A percentile compares a stretch with the other conserved stretches of the same genome.
Conservation (phyloP, 2,329 filamentous ascomycete genomes). For the Cercospora citrullina region DNA sequence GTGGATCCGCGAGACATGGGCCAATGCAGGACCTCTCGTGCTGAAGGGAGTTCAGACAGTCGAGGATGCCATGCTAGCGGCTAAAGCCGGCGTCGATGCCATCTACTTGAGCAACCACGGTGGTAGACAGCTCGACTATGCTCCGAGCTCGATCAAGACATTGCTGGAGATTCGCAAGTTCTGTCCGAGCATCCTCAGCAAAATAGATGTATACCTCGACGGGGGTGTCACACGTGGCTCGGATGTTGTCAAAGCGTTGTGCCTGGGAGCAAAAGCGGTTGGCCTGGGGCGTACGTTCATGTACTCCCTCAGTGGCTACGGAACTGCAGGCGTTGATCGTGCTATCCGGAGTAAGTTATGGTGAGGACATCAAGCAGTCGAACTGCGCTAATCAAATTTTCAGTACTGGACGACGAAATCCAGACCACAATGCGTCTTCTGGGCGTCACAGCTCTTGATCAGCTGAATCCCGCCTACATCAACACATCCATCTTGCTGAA, state of each 20-base stretch:
- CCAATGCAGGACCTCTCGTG: neutral
- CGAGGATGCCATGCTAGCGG: slow-evolving; percentile 42
- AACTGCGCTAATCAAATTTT: neutral
- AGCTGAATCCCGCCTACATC: neutral
- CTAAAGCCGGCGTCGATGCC: slow-evolving; percentile 41
- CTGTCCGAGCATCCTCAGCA: slow-evolving; percentile 42
- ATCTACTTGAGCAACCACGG: slow-evolving; percentile 48
- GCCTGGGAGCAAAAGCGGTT: slow-evolving; percentile 43
- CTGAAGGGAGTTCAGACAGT: slow-evolving; percentile 44
- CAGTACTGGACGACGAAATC: neutral
- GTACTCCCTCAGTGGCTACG: slow-evolving; percentile 55
- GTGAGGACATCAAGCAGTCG: neutral
- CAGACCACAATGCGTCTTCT: neutral
- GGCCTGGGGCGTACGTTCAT: slow-evolving; percentile 54
- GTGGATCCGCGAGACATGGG: slow-evolving; percentile 16
- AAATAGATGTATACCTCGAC: slow-evolving; percentile 45
- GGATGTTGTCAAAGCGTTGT: slow-evolving; percentile 43
- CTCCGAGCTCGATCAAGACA: slow-evolving; percentile 70
- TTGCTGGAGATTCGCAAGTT: slow-evolving; percentile 71
- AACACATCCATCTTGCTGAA: neutral
- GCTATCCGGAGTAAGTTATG: neutral
- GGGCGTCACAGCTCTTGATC: slow-evolving; percentile 24
- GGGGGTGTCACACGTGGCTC: slow-evolving; percentile 42
- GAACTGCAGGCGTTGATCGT: slow-evolving; percentile 57
- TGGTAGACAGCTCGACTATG: slow-evolving; percentile 46